Base-by-base conservation (phyloP, 768 basidiomycete genomes). In the Mycena crocata region DNA sequence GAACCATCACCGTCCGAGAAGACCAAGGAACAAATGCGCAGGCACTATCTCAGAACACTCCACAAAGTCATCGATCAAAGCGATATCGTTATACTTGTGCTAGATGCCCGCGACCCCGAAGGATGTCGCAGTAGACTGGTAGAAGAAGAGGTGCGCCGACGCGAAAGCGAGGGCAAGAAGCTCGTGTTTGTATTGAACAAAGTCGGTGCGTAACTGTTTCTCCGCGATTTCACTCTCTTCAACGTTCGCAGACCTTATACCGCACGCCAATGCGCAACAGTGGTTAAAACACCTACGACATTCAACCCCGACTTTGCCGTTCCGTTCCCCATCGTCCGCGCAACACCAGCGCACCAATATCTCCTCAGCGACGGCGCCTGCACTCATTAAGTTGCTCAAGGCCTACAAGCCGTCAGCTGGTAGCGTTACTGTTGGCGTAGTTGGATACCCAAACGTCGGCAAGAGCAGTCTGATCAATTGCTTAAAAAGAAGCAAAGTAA, bases 391-490 rank as follows among this genome's bases (percentile, higher is more conserved):
- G 57, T 83, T 98, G 3, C 82, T 97, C 44, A 98, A 97, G 74
- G 91, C 91, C 0, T 93, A 92, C 76, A 92, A 90, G 68, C 91
- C 90, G 1, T 88, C 83, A 34, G 82, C 88, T 1, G 88, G 90
- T 34, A 92, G 88, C 68, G 83, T 94, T 55, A 95, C 94, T 0
- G 87, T 97, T 54, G 95, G 95, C 19, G 93, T 99, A 21, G 93
- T 98, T 5, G 97, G 97, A 2, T 97, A 95, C 79, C 97, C 97
- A 1, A 99, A 99, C 77, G 97, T 99, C 49, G 97, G 97, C 17
- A 99, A 99, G 81, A 96, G 94, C 62, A 93, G 90, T 73, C 75
- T 99, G 63, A 96, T 99, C 77, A 99, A 99, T 77, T 92, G 94
- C 46, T 80, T 99, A 56, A 96, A 95, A 78, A 82, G 95, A 39